Evolutionary conservation across 306 rosid genomes (phyloP).

Genomic region (Fagus sylvatica): DNA sequence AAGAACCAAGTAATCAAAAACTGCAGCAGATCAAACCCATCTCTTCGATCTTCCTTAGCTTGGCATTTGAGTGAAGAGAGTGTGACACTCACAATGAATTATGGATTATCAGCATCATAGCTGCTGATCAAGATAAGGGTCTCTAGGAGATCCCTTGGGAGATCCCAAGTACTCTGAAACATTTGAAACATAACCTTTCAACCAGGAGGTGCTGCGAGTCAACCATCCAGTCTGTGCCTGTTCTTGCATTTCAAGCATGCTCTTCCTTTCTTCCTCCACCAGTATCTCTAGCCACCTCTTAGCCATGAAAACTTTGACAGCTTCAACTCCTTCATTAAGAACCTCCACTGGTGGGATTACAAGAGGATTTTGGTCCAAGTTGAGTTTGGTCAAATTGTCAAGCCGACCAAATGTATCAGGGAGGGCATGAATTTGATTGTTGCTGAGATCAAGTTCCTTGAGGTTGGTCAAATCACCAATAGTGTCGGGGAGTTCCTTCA

Average conservation of each 20-base stretch:
- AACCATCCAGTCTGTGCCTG: constrained; percentile 66
- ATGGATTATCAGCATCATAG: constrained; percentile 38
- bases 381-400: constrained; percentile 67
- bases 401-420: constrained; percentile 94
- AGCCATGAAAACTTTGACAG: constrained; percentile 69
- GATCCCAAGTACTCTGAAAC: constrained; percentile 60
- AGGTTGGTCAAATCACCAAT: constrained; percentile 81
- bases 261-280: constrained; percentile 73
- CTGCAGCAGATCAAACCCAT: constrained; percentile 9
- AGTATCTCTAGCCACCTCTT: constrained; percentile 81
- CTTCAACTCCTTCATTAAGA: constrained; percentile 66
- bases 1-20: constrained; percentile 5
- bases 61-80: constrained; percentile 1
- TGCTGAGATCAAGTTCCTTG: constrained; percentile 87
- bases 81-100: constrained; percentile 1
- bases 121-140: constrained; percentile 77
- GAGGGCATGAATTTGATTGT: constrained; percentile 85
- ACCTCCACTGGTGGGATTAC: constrained; percentile 74
- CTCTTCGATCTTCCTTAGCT: constrained; percentile 12
- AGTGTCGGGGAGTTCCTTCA: constrained; percentile 76
- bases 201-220: constrained; percentile 82
- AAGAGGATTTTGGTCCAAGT: constrained; percentile 89
- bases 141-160: constrained; percentile 60
- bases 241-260: constrained; percentile 50
- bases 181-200: constrained; percentile 53